Base-by-base conservation (phyloP, 208 protist species). In the Crithidia acanthocephali region DNA sequence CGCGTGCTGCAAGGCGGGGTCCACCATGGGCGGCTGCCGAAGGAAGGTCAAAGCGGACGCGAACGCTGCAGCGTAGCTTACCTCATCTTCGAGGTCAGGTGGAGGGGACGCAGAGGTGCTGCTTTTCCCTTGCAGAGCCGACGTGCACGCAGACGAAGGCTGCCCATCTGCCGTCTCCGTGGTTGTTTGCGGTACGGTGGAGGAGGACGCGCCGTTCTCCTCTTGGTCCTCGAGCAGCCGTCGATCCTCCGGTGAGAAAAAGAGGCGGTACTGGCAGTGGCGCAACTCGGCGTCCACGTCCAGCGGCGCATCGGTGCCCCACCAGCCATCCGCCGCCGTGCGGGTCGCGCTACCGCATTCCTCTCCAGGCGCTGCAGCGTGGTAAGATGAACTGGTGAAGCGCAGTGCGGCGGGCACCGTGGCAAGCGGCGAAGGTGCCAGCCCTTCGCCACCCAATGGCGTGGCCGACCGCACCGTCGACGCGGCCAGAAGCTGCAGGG, bases 241-340 rank as follows among this genome's bases (percentile, higher is more conserved):
- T 23, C 73, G 51, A 61, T 89, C 84, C 15, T 81, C 73, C 2
- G 68, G 63, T n/a, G 74, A 82, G 45, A 89, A 89, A 25, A 86
- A 77, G 45, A 84, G 47, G 56, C 74, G 74, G 48, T 79, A 76
- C 53, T 84, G 72, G 50, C 48, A 72, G 4, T 72, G 56, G 6
- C 74, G 78, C 47, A 87, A 25, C 45, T 57, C 71, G 7, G 44
- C 55, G 13, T 74, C 72, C 16, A 65, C 48, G 18, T 71, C 72
- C 45, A 71, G 40, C 40, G 55, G 13, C 4, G 40, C 23, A 7
- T 35, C 44, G 27, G 8, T n/a, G 32, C 35, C 10, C 56, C 56
- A 61, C 56, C 35, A 48, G 2, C 20, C 55, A 27, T 59, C 55
- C 22, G 30, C 10, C 32, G 15, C 30, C 1, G 9, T 25, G 28